phyloP scores from a whole-genome alignment of 2,329 filamentous ascomycete species.

The Fusarium setosum region DNA sequence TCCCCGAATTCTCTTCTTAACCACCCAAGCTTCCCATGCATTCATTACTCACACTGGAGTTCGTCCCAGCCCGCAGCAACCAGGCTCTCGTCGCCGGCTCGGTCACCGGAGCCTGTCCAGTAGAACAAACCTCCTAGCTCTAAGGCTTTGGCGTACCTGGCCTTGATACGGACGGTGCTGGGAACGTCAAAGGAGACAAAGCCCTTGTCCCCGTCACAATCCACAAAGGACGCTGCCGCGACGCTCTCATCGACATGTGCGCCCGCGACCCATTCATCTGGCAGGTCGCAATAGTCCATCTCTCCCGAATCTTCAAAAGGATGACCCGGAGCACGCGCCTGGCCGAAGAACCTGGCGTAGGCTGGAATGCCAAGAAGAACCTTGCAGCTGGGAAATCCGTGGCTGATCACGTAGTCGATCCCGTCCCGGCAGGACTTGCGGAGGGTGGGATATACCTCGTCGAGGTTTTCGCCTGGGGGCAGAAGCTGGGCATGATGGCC shows the following conservation, averaged over 20 bases:
- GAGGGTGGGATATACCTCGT: slow-evolving; percentile 43
- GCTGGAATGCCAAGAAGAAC: slow-evolving; percentile 72
- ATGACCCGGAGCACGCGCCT: slow-evolving; percentile 64
- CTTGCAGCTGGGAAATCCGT: slow-evolving; percentile 67
- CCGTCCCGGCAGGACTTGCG: slow-evolving; percentile 64
- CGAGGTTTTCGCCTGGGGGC: slow-evolving; percentile 47
- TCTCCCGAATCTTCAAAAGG: slow-evolving; percentile 60
- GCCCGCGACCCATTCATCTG: slow-evolving; percentile 57
- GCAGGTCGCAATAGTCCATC: slow-evolving; percentile 72
- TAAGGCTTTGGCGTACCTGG: slow-evolving; percentile 65
- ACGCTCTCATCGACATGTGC: slow-evolving; percentile 60
- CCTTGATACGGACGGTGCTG: slow-evolving; percentile 70
- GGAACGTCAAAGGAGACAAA: slow-evolving; percentile 75
- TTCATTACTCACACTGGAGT: slow-evolving; percentile 45
- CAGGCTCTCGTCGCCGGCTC: slow-evolving; percentile 64
- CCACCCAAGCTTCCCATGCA: too few relatives aligned
- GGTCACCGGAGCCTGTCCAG: slow-evolving; percentile 74
- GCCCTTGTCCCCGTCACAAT: slow-evolving; percentile 51
- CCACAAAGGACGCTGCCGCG: slow-evolving; percentile 69
- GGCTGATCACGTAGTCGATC: slow-evolving; percentile 63
- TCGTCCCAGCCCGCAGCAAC: slow-evolving; percentile 69
- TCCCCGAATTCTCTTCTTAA: too few relatives aligned
- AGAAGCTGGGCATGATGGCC: slow-evolving; percentile 75
- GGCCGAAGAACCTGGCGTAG: slow-evolving; percentile 71
- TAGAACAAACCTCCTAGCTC: slow-evolving; percentile 74